Base-by-base conservation (phyloP, 2,329 filamentous ascomycete species). In the Penicillium sp. region DNA sequence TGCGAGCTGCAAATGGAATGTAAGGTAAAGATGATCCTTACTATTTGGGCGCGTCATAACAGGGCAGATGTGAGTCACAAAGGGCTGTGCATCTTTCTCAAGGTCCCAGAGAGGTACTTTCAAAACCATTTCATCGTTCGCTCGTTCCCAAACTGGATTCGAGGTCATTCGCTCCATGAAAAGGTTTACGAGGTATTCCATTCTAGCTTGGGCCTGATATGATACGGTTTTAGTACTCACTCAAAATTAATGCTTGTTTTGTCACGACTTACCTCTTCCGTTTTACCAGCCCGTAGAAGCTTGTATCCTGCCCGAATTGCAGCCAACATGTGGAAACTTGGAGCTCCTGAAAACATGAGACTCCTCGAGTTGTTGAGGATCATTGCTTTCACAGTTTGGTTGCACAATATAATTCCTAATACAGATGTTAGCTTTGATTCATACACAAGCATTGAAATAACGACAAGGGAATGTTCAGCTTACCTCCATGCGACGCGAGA, bases 281-380 rank as follows among this genome's bases (percentile, higher is more conserved):
- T 44, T 22, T 44, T 22, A n/a, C 40, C 40, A 44, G 15, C 19
- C 40, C 19, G 15, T 22, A 44, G 15, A 44, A 44, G 40, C 15
- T 44, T 44, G 40, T 44, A 44, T 17, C 40, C 40, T 44, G 40
- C 40, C 40, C 40, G 40, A 22, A 44, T 44, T 44, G 40, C 40
- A n/a, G 40, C 40, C 19, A 44, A 44, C 15, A 44, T 44, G 40
- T 17, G 83, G 44, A 84, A 85, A 0, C 84, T 82, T 77, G 89
- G 84, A 53, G 86, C 86, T 0, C 87, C 89, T 0, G 88, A 89
- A 74, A 89, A 91, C 44, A 91, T 89, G 35, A 91, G 78, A 0
- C 85, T 82, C 0, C 80, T 75, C 0, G 80, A 72, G 1, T 86
- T 85, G 71, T 86, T 88, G 0, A 90, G 78, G 1, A 90, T 74